These are phyloP conservation scores for Cenchrus purpureus DNA, from an alignment of 176 grass and related monocot genomes.

Conservation along the genomic window DNA sequence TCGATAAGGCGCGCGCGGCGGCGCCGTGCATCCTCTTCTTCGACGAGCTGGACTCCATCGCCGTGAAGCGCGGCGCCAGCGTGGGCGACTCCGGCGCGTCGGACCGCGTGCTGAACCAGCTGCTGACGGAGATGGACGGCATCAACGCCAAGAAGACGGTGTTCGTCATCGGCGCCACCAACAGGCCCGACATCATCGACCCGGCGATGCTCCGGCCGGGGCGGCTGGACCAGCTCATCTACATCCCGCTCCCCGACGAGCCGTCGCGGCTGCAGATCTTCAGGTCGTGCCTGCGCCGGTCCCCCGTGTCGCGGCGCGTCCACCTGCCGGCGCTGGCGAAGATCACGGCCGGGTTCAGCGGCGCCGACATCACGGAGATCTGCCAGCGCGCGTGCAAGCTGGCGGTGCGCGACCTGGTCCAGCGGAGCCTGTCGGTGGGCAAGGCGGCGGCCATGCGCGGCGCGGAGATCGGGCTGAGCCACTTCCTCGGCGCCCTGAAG, in stretches of 20 bases:
- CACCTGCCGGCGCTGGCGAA: slow-evolving; percentile 37
- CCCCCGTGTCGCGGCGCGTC: slow-evolving; percentile 30
- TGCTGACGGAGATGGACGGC: slow-evolving; percentile 63
- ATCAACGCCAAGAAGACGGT: slow-evolving; percentile 56
- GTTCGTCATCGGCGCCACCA: slow-evolving; percentile 61
- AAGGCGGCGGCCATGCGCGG: slow-evolving; percentile 15
- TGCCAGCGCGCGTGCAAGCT: slow-evolving; percentile 54
- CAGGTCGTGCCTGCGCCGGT: slow-evolving; percentile 32
- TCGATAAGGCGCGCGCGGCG: slow-evolving; percentile 50
- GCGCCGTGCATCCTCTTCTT: slow-evolving; percentile 62
- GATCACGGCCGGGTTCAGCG: slow-evolving; percentile 44
- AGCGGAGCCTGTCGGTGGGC: background rate
- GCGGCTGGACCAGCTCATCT: slow-evolving; percentile 57
- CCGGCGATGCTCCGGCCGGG: slow-evolving; percentile 61
- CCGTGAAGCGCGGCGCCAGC: slow-evolving; percentile 38
- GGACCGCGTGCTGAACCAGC: slow-evolving; percentile 52
- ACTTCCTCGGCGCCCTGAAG: slow-evolving; percentile 43
- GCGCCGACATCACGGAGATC: slow-evolving; percentile 54
- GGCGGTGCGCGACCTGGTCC: slow-evolving; percentile 50
- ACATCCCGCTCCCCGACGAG: slow-evolving; percentile 52
- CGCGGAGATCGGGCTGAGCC: slow-evolving; percentile 34
- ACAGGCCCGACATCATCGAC: slow-evolving; percentile 63
- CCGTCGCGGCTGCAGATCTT: slow-evolving; percentile 51
- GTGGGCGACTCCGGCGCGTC: slow-evolving; percentile 38
- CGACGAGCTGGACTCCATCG: slow-evolving; percentile 58